Conservation (phyloP, 2,329 filamentous ascomycete genomes). For the Penicillium sp. region DNA sequence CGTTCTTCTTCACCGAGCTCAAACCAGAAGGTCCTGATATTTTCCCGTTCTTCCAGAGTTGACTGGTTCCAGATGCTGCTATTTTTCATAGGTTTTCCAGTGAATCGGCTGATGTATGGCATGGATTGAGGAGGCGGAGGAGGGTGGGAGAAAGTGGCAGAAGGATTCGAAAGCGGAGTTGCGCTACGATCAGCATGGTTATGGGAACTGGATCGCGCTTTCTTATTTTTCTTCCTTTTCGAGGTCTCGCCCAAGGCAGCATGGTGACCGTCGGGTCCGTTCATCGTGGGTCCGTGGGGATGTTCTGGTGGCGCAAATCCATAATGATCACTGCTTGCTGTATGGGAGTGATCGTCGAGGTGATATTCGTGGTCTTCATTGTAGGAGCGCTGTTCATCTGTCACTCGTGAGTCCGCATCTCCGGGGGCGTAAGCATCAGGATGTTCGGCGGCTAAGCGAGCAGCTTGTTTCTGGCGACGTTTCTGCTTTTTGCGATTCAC, state of each 20-base stretch:
- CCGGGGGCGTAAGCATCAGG: conserved; percentile 29
- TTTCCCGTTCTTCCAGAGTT: conserved; percentile 88
- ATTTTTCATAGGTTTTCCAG: conserved; percentile 60
- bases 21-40: conserved; percentile 98
- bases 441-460: conserved; percentile 62
- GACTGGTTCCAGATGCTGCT: conserved; percentile 94
- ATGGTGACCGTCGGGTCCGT: conserved; percentile 22
- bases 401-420: conserved; percentile 28
- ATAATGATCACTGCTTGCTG: conserved; percentile 52
- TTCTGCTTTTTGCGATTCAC: conserved; percentile 96
- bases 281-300: conserved; percentile 13
- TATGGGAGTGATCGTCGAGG: conserved; percentile 39
- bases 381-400: conserved; percentile 22
- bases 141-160: conserved; percentile 40
- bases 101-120: conserved; percentile 40
- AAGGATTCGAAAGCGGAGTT: conserved; percentile 42
- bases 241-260: conserved; percentile 28
- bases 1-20: conserved; percentile 90
- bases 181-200: conserved; percentile 37
- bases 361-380: conserved; percentile 33
- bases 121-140: conserved; percentile 45
- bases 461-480: conserved; percentile 77
- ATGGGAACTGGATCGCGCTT: conserved; percentile 34
- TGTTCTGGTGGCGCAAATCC: conserved; percentile 48
- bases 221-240: conserved; percentile 43